Percentiles rank a stretch among this genome's conserved stretches.
These are phyloP conservation scores for Cardamine resedifolia DNA, from an alignment of 345 rosid genomes.

Conservation along the genomic window DNA sequence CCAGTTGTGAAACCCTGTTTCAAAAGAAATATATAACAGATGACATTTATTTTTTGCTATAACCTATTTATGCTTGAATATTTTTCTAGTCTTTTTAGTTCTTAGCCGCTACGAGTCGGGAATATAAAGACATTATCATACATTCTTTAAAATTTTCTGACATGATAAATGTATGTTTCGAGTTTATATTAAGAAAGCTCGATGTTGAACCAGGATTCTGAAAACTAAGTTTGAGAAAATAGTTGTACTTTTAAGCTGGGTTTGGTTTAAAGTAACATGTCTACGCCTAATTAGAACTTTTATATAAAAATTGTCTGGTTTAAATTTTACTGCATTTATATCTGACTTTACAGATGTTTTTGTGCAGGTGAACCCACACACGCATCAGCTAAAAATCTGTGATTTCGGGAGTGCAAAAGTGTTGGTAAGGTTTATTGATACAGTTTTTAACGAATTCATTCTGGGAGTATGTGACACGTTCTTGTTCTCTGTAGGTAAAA, in stretches of 20 bases:
- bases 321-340: neutral
- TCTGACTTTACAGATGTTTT: conserved; percentile 22
- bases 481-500: conserved; percentile 56
- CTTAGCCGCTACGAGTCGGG: neutral
- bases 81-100: neutral
- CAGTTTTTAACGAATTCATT: conserved; percentile 7
- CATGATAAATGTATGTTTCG: conserved; percentile 9
- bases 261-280: conserved; percentile 4
- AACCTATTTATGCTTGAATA: neutral
- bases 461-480: conserved; percentile 19
- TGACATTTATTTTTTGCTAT: conserved; percentile 12
- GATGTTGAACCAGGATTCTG: conserved; percentile 3
- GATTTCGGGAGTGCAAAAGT: conserved; percentile 97
- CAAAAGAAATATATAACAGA: neutral
- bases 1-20: conserved; percentile 20
- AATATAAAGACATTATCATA: neutral
- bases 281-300: neutral
- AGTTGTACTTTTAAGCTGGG: neutral
- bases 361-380: conserved; percentile 80
- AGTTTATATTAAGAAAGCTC: conserved; percentile 7
- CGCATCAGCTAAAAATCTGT: conserved; percentile 87
- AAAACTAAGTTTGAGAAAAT: neutral
- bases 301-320: neutral
- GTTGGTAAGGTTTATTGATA: conserved; percentile 49
- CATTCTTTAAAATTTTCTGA: conserved; percentile 1